phyloP scores from a whole-genome alignment of 768 basidiomycete species.

The Pholiota molesta region DNA sequence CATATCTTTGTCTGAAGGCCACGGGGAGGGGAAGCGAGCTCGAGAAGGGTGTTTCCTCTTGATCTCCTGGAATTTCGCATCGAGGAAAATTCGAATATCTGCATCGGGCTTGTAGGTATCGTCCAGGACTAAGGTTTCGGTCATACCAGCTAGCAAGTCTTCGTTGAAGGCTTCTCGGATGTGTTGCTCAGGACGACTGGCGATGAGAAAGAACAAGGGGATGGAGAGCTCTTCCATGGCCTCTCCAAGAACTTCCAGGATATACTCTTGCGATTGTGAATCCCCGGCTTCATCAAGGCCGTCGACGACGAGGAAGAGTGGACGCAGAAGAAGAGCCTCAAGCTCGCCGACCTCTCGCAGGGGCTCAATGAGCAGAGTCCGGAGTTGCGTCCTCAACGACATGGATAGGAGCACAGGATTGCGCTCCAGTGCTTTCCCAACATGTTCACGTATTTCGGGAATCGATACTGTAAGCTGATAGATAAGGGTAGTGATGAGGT shows the following conservation, averaged over 20 bases:
- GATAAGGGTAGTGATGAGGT: conserved; percentile 18
- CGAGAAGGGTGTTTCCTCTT: conserved; percentile 14
- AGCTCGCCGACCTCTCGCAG: background rate
- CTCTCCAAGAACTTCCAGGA: conserved; percentile 7
- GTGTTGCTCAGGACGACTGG: conserved; percentile 20
- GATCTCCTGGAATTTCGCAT: conserved; percentile 13
- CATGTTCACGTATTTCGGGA: conserved; percentile 9
- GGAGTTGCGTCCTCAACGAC: conserved; percentile 13
- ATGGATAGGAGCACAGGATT: conserved; percentile 13
- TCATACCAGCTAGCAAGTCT: background rate
- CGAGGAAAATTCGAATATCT: conserved; percentile 15
- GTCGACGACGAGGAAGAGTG: conserved; percentile 18
- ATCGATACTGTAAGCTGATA: conserved; percentile 17
- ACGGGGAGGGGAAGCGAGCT: background rate
- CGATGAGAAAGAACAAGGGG: conserved; percentile 18
- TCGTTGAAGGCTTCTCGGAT: conserved; percentile 14
- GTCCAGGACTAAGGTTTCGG: conserved; percentile 8
- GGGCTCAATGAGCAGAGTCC: conserved; percentile 11
- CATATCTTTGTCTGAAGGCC: conserved; percentile 10
- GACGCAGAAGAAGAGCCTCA: background rate
- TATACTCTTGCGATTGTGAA: conserved; percentile 5
- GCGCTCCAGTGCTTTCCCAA: conserved; percentile 9
- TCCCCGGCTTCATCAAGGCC: conserved; percentile 22
- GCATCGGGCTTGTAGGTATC: conserved; percentile 11
- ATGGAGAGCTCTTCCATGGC: background rate